phyloP scores from a whole-genome alignment of 345 rosid genomes.

The Acer saccharum region DNA sequence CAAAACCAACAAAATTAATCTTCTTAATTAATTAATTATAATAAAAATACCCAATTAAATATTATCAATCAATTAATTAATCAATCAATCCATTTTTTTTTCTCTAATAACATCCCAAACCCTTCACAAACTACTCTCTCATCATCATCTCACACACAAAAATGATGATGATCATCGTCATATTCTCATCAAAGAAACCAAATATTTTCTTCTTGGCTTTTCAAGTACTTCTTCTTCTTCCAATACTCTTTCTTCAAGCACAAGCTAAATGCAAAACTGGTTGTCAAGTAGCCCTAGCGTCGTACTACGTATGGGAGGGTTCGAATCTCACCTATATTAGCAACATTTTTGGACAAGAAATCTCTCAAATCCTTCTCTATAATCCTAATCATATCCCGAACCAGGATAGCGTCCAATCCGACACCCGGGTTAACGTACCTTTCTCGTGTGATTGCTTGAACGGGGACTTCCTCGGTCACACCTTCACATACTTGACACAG shows the following conservation, averaged over 20 bases:
- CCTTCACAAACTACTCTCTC: not conserved
- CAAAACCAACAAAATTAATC: slow-evolving; percentile 2
- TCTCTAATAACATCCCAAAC: not conserved
- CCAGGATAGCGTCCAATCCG: slow-evolving; percentile 19
- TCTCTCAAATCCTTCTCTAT: slow-evolving; percentile 33
- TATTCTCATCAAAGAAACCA: not conserved
- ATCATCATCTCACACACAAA: not conserved
- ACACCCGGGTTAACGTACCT: slow-evolving; percentile 39
- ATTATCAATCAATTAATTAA: not conserved
- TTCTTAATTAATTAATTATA: not conserved
- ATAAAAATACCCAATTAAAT: not conserved
- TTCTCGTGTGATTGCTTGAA: slow-evolving; percentile 52
- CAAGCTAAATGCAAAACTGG: slow-evolving; percentile 44
- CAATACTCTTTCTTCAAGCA: not conserved
- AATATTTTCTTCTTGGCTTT: not conserved
- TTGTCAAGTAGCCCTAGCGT: slow-evolving; percentile 43
- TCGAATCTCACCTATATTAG: slow-evolving; percentile 47
- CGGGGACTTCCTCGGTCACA: slow-evolving; percentile 51
- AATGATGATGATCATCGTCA: slow-evolving; percentile 20
- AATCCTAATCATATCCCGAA: slow-evolving; percentile 23
- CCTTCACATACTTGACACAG: slow-evolving; percentile 37
- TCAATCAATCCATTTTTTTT: too few relatives aligned
- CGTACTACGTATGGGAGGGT: slow-evolving; percentile 41
- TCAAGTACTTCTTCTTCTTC: slow-evolving; percentile 11
- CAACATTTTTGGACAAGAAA: slow-evolving; percentile 23